A percentile compares a stretch with the other conserved stretches of the same genome.
Evolutionary conservation across 345 rosid genomes (phyloP).

Genomic region (Melaleuca alternifolia): DNA sequence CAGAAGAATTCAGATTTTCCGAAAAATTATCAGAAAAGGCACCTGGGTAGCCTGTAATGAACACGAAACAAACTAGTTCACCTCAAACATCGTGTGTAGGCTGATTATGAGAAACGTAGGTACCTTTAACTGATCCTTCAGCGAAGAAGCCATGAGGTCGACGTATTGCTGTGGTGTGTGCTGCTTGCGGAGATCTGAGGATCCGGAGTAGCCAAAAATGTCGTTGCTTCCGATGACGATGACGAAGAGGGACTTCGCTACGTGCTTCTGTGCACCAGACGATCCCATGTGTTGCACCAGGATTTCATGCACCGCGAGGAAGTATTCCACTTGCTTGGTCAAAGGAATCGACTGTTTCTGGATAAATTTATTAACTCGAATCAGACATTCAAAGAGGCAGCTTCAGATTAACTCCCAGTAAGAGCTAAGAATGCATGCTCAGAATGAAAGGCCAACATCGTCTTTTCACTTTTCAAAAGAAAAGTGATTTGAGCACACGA

Average conservation of each 20-base stretch:
- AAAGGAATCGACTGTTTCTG: slow-evolving; percentile 15
- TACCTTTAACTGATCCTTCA: slow-evolving; percentile 8
- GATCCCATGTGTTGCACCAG: slow-evolving; percentile 5
- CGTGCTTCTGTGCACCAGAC: neutral
- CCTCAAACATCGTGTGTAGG: neutral
- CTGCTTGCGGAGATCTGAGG: neutral
- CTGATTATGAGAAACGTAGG: neutral
- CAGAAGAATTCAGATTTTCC: neutral
- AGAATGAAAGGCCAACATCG: neutral
- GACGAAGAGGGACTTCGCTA: slow-evolving; percentile 5
- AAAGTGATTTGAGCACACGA: neutral
- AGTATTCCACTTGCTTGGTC: slow-evolving; percentile 12
- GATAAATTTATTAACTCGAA: accelerated
- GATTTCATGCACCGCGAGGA: neutral
- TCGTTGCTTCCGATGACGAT: slow-evolving; percentile 14
- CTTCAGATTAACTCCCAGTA: no score
- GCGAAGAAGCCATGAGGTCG: slow-evolving; percentile 3
- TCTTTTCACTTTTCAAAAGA: neutral
- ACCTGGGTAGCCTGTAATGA: neutral
- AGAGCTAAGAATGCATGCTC: neutral
- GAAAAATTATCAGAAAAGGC: neutral
- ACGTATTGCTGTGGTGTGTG: slow-evolving; percentile 5
- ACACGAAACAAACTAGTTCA: neutral
- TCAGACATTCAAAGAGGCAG: neutral
- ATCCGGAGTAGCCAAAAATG: slow-evolving; percentile 6